These are phyloP conservation scores for Mortierella polycephala DNA, from an alignment of 371 early-diverging fungal genomes.

Conservation along the genomic window DNA sequence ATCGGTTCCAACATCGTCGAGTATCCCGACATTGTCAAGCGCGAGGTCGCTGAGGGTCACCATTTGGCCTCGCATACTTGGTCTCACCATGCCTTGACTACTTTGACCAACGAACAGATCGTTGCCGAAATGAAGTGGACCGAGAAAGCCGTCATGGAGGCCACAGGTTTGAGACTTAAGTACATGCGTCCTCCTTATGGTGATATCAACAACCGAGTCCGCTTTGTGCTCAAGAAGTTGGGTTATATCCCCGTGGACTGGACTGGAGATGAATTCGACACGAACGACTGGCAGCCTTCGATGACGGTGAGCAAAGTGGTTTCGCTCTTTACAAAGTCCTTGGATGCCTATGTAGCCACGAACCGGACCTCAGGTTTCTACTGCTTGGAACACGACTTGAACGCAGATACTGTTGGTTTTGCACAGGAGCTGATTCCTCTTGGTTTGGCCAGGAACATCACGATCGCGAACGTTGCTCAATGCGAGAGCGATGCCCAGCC, in stretches of 20 bases:
- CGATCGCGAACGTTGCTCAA: slow-evolving; percentile 20
- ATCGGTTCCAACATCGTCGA: slow-evolving; percentile 64
- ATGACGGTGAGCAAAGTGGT: slow-evolving; percentile 23
- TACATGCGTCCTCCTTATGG: slow-evolving; percentile 71
- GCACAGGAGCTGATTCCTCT: slow-evolving; percentile 43
- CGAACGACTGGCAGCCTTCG: slow-evolving; percentile 48
- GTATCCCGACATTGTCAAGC: slow-evolving; percentile 60
- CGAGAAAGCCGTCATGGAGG: slow-evolving; percentile 68
- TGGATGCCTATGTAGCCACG: slow-evolving; percentile 23
- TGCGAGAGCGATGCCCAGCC: slow-evolving; percentile 32
- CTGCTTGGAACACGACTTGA: slow-evolving; percentile 40
- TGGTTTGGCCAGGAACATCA: slow-evolving; percentile 26
- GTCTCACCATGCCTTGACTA: slow-evolving; percentile 72
- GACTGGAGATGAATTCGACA: slow-evolving; percentile 49
- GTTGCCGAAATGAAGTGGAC: slow-evolving; percentile 78
- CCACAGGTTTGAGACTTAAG: slow-evolving; percentile 62
- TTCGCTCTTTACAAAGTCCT: slow-evolving; percentile 15
- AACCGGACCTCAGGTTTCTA: slow-evolving; percentile 30
- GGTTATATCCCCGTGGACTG: slow-evolving; percentile 62
- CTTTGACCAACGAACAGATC: slow-evolving; percentile 69
- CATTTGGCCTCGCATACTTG: slow-evolving; percentile 58
- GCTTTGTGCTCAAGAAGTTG: slow-evolving; percentile 62
- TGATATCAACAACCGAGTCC: slow-evolving; percentile 73
- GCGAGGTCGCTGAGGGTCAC: slow-evolving; percentile 52
- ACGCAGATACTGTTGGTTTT: slow-evolving; percentile 18